phyloP scores from a whole-genome alignment of 2,329 filamentous ascomycete species.

The Calcarisporium arbuscula region DNA sequence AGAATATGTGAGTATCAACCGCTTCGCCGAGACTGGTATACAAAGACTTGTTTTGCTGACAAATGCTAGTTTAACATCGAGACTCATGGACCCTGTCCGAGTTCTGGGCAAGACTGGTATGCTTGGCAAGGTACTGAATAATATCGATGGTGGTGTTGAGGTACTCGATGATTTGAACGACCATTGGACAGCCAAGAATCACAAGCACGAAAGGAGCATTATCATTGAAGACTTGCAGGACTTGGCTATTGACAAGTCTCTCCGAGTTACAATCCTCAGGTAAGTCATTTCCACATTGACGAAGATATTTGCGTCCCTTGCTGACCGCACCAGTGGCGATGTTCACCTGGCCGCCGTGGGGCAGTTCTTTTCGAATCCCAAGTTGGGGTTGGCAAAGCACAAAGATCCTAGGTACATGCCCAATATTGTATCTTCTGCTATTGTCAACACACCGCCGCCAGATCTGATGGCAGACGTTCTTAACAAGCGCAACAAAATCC shows the following conservation, averaged over 20 bases:
- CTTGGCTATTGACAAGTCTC: conserved; percentile 83
- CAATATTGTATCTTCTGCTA: conserved; percentile 89
- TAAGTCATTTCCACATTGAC: no score
- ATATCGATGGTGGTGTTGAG: conserved; percentile 86
- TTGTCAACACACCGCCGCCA: conserved; percentile 85
- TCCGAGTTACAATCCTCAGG: conserved; percentile 84
- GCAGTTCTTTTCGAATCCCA: conserved; percentile 91
- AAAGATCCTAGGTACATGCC: conserved; percentile 95
- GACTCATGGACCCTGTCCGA: conserved; percentile 82
- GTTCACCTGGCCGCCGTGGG: conserved; percentile 89
- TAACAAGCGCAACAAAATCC: conserved; percentile 84
- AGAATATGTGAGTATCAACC: conserved; percentile 53
- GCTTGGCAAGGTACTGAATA: conserved; percentile 75
- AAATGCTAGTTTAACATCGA: conserved; percentile 62
- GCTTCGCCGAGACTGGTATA: background rate
- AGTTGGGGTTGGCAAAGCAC: conserved; percentile 73
- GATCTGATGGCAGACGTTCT: conserved; percentile 85
- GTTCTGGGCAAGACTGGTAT: conserved; percentile 76
- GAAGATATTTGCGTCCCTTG: background rate
- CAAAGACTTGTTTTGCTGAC: conserved; percentile 26
- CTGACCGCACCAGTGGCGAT: conserved; percentile 59
- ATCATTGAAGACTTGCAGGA: conserved; percentile 90
- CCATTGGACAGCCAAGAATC: conserved; percentile 94
- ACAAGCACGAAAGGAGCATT: conserved; percentile 83
- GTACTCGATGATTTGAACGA: conserved; percentile 90